These are phyloP conservation scores for Clarireedia paspali DNA, from an alignment of 2,329 filamentous ascomycete genomes.

Conservation along the genomic window DNA sequence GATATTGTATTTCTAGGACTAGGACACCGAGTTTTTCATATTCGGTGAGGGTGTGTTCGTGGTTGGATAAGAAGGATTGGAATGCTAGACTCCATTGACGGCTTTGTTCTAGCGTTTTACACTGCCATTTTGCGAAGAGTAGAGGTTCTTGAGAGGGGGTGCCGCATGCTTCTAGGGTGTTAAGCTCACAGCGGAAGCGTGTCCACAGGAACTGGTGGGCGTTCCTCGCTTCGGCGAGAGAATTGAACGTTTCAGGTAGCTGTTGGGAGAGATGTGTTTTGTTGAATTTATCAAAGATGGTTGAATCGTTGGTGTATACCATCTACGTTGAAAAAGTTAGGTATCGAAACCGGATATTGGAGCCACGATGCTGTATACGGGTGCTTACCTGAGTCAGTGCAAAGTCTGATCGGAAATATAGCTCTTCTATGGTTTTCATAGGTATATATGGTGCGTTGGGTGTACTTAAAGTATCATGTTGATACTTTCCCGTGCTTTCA, in stretches of 20 bases:
- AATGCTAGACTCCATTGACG: slow-evolving; percentile 49
- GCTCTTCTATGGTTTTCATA: slow-evolving; percentile 11
- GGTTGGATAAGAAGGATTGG: slow-evolving; percentile 42
- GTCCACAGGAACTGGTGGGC: slow-evolving; percentile 47
- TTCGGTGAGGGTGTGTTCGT: slow-evolving; percentile 37
- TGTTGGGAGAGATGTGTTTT: not conserved
- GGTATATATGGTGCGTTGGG: slow-evolving; percentile 12
- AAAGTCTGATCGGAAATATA: slow-evolving; percentile 16
- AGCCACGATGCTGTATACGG: not conserved
- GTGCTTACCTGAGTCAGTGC: slow-evolving; percentile 13
- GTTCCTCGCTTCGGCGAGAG: slow-evolving; percentile 44
- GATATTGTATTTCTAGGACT: slow-evolving; percentile 50
- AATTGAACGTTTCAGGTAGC: slow-evolving; percentile 33
- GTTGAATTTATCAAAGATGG: not conserved
- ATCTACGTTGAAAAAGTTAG: not conserved
- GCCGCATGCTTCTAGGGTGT: slow-evolving; percentile 31
- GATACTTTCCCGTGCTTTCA: slow-evolving; percentile 5
- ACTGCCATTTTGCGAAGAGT: slow-evolving; percentile 19
- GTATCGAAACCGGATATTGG: not conserved
- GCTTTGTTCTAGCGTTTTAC: slow-evolving; percentile 38
- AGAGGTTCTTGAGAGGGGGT: slow-evolving; percentile 37
- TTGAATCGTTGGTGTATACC: not conserved
- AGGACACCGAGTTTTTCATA: slow-evolving; percentile 47
- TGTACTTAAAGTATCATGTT: slow-evolving; percentile 6
- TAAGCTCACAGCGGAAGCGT: not conserved